Evolutionary conservation across 768 basidiomycete genomes (phyloP).

Genomic region (Mrakia frigida): DNA sequence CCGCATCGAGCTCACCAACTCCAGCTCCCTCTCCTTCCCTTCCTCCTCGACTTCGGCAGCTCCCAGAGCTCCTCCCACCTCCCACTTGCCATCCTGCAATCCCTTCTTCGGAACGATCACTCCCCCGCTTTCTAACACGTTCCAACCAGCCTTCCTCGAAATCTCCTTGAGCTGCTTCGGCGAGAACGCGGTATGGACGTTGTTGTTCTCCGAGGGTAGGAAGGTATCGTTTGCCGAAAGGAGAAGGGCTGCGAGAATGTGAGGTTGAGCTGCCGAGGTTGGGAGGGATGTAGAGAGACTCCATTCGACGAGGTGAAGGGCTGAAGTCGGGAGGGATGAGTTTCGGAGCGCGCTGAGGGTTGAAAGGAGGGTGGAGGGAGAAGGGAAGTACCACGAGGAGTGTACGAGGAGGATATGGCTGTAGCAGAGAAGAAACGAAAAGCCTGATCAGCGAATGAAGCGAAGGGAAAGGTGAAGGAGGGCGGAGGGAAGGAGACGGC

Average conservation of each 20-base stretch:
- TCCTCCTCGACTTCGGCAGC: not conserved
- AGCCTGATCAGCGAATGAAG: not conserved
- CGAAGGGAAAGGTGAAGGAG: not conserved
- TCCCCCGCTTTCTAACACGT: not conserved
- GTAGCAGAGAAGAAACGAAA: too few species aligned
- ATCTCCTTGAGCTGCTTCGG: not conserved
- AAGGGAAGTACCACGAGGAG: not conserved
- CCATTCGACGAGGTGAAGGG: not conserved
- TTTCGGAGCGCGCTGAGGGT: not conserved
- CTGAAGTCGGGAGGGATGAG: not conserved
- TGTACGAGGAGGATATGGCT: not conserved
- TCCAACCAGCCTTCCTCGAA: not conserved
- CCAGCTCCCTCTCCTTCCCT: not conserved
- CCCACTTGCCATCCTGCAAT: not conserved
- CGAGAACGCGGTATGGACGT: not conserved
- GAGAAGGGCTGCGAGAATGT: not conserved
- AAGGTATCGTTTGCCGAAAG: not conserved
- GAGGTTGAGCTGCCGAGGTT: not conserved
- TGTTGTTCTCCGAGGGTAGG: not conserved
- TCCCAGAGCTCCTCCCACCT: not conserved
- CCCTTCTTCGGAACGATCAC: not conserved
- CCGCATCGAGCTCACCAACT: not conserved
- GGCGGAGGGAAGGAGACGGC: not conserved
- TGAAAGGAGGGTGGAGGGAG: not conserved
- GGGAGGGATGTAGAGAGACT: not conserved